Evolutionary conservation across 352 stramenopile species (phyloP).

Genomic region (Globisporangium iwayamae): DNA sequence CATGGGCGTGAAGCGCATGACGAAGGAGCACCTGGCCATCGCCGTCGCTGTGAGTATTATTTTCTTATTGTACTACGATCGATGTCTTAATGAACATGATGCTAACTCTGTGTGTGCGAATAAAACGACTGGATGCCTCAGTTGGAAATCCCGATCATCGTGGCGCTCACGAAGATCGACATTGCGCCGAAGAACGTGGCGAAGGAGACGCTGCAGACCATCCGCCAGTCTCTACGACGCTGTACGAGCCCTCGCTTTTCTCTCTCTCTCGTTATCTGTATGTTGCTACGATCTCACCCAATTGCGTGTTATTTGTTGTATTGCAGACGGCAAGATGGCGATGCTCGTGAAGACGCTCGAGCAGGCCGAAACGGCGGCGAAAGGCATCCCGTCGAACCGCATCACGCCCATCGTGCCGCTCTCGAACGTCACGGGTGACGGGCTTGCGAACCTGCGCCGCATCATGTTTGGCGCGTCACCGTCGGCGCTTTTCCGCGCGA

Average conservation of each 20-base stretch:
- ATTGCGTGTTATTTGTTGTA: too few relatives aligned
- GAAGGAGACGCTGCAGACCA: conserved; percentile 88
- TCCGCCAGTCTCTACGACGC: conserved; percentile 83
- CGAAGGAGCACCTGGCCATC: conserved; percentile 91
- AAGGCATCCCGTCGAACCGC: conserved; percentile 87
- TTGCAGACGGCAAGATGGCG: conserved; percentile 87
- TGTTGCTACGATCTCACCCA: not conserved
- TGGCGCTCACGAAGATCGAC: conserved; percentile 94
- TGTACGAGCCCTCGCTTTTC: conserved; percentile 29
- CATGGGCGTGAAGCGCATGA: conserved; percentile 95
- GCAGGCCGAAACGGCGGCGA: conserved; percentile 84
- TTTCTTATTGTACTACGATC: not conserved
- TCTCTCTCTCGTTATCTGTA: not conserved
- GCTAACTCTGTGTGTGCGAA: not conserved
- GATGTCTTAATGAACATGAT: not conserved
- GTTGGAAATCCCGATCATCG: conserved; percentile 91
- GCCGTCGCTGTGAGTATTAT: conserved; percentile 65
- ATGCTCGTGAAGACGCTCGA: conserved; percentile 90
- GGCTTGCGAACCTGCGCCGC: conserved; percentile 70
- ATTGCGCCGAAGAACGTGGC: conserved; percentile 92
- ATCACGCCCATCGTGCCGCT: conserved; percentile 97
- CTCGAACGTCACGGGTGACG: conserved; percentile 97
- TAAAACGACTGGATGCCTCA: conserved; percentile 17
- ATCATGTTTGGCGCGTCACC: conserved; percentile 73
- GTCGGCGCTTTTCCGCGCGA: conserved; percentile 67